phyloP scores from a whole-genome alignment of 2,329 filamentous ascomycete genomes.

The Chrysosporium keratinophilum region DNA sequence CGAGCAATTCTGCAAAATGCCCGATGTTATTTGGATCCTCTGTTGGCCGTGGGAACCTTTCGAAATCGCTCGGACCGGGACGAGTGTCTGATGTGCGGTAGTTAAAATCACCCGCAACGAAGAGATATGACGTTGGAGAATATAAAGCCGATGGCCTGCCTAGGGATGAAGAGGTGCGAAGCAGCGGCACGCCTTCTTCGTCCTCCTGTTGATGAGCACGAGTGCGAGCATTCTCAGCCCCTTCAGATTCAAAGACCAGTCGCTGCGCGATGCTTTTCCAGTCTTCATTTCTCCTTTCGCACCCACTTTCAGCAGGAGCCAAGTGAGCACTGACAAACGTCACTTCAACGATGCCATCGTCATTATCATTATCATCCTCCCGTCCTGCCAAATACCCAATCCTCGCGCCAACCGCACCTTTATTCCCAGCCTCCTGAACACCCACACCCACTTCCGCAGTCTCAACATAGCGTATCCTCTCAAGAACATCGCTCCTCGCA shows the following conservation, averaged over 20 bases:
- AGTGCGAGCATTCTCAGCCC: constrained; percentile 14
- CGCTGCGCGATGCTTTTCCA: constrained; percentile 76
- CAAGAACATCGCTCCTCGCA: constrained; percentile 50
- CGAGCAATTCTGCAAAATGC: constrained; percentile 58
- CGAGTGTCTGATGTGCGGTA: constrained; percentile 68
- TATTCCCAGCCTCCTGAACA: constrained; percentile 82
- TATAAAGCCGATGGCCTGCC: constrained; percentile 48
- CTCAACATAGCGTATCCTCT: constrained; percentile 55
- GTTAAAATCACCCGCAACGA: constrained; percentile 86
- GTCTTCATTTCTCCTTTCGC: constrained; percentile 68
- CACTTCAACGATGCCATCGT: constrained; percentile 44
- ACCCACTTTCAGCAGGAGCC: constrained; percentile 72
- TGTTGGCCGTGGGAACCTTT: constrained; percentile 53
- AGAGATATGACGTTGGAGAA: constrained; percentile 63
- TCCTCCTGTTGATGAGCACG: constrained; percentile 16
- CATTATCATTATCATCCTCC: constrained; percentile 25
- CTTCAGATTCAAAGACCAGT: constrained; percentile 55
- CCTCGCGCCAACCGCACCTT: constrained; percentile 76
- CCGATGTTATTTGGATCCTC: constrained; percentile 41
- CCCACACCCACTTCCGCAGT: constrained; percentile 79
- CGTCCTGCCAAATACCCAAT: constrained; percentile 46
- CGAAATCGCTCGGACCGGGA: constrained; percentile 49
- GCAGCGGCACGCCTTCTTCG: constrained; percentile 28
- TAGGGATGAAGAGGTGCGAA: constrained; percentile 20
- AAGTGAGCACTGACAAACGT: constrained; percentile 85